Evolutionary conservation across 768 basidiomycete genomes (phyloP).

Genomic region (Polyporus arcularius): DNA sequence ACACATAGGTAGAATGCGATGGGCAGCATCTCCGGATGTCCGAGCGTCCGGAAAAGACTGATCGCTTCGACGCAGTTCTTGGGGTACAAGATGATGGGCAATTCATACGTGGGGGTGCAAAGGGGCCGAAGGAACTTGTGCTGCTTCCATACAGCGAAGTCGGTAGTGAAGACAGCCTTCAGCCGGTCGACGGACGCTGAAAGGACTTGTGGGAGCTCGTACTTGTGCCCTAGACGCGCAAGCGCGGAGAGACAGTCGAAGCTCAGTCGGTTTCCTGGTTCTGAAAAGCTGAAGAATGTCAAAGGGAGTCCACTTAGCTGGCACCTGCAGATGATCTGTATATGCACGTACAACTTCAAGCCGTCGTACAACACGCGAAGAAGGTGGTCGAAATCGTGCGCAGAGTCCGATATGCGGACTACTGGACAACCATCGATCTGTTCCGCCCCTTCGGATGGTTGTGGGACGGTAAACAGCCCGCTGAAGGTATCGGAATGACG

Average conservation of each 20-base stretch:
- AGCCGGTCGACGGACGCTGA: neutral
- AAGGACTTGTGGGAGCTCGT: neutral
- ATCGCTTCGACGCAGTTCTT: neutral
- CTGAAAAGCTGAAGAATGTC: no score
- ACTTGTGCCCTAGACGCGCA: conserved; percentile 12
- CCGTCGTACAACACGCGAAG: conserved; percentile 11
- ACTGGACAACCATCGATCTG: neutral
- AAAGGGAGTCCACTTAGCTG: neutral
- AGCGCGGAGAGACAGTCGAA: neutral
- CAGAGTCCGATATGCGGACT: neutral
- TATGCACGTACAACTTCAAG: neutral
- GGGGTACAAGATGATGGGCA: neutral
- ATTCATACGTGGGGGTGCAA: neutral
- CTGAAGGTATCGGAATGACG: neutral
- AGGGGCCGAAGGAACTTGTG: neutral
- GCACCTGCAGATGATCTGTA: neutral
- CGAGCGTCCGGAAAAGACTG: neutral
- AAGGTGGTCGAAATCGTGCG: conserved; percentile 1
- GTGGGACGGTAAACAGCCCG: neutral
- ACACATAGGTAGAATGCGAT: neutral
- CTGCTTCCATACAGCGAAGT: neutral
- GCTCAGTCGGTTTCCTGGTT: no score
- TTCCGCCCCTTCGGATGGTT: neutral
- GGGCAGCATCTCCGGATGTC: neutral
- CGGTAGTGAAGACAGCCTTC: no score